Evolutionary conservation across 2,329 filamentous ascomycete genomes (phyloP), one percentile per base, ranked within the genome.

Genomic region (Pseudogymnoascus sp.): DNA sequence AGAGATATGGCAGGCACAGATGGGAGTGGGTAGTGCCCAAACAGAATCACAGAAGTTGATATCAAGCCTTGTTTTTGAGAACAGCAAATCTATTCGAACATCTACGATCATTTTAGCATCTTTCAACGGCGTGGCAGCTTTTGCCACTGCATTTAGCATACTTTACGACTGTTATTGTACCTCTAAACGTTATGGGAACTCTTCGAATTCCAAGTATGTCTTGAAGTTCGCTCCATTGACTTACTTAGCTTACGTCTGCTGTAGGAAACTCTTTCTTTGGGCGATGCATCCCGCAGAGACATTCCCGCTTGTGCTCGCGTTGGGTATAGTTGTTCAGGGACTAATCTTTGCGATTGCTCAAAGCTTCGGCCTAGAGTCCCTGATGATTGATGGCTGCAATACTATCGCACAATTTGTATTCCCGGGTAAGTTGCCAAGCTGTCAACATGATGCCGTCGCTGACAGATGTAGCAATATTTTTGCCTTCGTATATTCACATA

Each of bases 401-500:
- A 67, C 77, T 15, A 77, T 84, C 38, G 81, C 84, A 5, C 81
- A 85, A 67, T 74, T 84, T 35, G 81, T 85, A 80, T 78, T 85
- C 67, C 83, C 84, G 70, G 82, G 84, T 86, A 76, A 62, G 71
- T 71, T 15, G 4, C 15, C 35, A 41, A 13, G n/a, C n/a, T 17
- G 25, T 41, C 27, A 13, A n/a, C 9, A 39, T 38, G 9, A 55
- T 36, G 33, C 25, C 15, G 10, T 35, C 41, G 59, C 71, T 74
- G 61, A 73, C 61, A 10, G n/a, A 76, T 68, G 8, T 62, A 88
- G 87, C 84, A 6, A 78, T 89, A 36, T 89, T 90, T 68, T 79
- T 89, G 60, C 80, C 85, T 7, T 86, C 86, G 27, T 88, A 81
- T 65, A 80, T 86, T 33, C 86, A 89, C 66, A 69, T 89, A 17